These are phyloP conservation scores for Omphalotus guepiniiformis DNA, from an alignment of 768 basidiomycete genomes.

Conservation along the genomic window DNA sequence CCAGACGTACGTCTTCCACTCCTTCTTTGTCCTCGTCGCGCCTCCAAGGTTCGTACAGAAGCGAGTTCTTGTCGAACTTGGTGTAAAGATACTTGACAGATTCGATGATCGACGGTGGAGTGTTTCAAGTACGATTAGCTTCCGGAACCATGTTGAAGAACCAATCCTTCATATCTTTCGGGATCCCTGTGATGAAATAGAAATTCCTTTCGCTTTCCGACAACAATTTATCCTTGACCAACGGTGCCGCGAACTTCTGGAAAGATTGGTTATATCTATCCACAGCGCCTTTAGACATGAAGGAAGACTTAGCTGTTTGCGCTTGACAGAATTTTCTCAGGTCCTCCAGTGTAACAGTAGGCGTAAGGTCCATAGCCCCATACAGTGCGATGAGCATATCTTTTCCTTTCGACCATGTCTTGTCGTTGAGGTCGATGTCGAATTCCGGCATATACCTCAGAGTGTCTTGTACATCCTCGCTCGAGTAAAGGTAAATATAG, in stretches of 20 bases:
- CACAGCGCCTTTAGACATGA: background rate
- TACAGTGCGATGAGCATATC: background rate
- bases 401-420: background rate
- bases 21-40: background rate
- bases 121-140: conserved; percentile 4
- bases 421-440: background rate
- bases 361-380: background rate
- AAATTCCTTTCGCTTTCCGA: background rate
- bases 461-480: background rate
- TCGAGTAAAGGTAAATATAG: conserved; percentile 6
- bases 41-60: conserved; percentile 8
- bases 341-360: conserved; percentile 1
- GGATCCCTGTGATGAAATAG: conserved; percentile 13
- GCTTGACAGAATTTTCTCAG: conserved; percentile 6
- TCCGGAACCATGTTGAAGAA: conserved; percentile 2
- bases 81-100: conserved; percentile 2
- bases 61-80: conserved; percentile 10
- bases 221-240: conserved; percentile 6
- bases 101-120: conserved; percentile 3
- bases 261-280: conserved; percentile 9
- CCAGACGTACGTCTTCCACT: too few relatives aligned
- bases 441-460: background rate
- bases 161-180: conserved; percentile 9
- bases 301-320: conserved; percentile 8
- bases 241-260: conserved; percentile 6